Evolutionary conservation across 768 basidiomycete species (phyloP), one percentile per base, ranked within the genome.

Genomic region (Fomitopsis pulvina): DNA sequence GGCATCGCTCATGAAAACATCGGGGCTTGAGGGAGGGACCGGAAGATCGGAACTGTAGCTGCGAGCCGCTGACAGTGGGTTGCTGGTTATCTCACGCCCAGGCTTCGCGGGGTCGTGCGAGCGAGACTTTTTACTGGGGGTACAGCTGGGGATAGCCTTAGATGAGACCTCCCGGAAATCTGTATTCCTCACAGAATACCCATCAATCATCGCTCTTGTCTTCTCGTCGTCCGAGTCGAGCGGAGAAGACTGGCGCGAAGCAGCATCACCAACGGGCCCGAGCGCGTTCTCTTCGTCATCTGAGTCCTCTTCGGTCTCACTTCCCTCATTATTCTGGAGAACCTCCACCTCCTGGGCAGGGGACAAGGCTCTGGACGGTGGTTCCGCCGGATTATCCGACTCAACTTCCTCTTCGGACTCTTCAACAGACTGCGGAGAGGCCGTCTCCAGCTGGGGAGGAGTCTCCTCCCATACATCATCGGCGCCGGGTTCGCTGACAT

Each of bases 151-250:
- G 11, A 22, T n/a, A 10, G 29, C 18, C 9, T 12, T 25, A 20
- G 30, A 27, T 9, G 29, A 18, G 4, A 22, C 25, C 8, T 41
- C 11, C 12, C 24, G 21, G 20, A 12, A 4, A n/a, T 41, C 41
- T 6, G 8, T 22, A 12, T 16, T n/a, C 18, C 21, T 26, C 18
- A 25, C 10, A 24, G 42, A 16, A 21, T 54, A 54, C 21, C 12
- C 14, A 14, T 47, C 45, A 12, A 54, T 48, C 51, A 54, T 46
- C 30, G 37, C 40, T 18, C 51, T 51, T n/a, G 53, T 54, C 21
- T 53, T 48, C 25, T 39, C 56, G 43, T 57, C 56, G 49, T 57
- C 56, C 27, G 53, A 52, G n/a, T 57, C 56, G 9, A 57, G 39
- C 21, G 20, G 38, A 16, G 5, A 32, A 29, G 24, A 24, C 2